These are phyloP conservation scores for Cyberlindnera galapagoensis DNA, from an alignment of 805 yeast species.

Conservation along the genomic window DNA sequence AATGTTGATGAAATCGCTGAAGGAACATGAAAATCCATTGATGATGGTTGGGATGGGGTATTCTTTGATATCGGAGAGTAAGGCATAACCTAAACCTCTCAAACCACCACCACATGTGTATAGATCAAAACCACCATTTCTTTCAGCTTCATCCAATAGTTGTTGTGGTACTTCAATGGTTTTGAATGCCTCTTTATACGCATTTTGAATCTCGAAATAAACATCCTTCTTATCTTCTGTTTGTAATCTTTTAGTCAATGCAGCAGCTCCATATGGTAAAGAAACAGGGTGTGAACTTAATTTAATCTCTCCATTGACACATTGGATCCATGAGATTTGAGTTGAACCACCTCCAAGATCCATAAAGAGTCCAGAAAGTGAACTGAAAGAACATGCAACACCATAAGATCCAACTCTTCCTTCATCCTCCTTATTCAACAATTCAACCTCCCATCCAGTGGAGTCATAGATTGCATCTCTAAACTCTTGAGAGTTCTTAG, in stretches of 20 bases:
- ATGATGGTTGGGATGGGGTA: conserved; percentile 68
- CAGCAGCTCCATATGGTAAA: conserved; percentile 71
- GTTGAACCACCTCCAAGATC: conserved; percentile 71
- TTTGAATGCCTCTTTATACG: conserved; percentile 43
- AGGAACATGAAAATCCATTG: conserved; percentile 60
- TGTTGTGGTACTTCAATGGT: conserved; percentile 46
- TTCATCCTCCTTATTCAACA: conserved; percentile 57
- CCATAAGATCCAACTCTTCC: conserved; percentile 66
- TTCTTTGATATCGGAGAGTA: conserved; percentile 42
- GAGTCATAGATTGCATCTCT: conserved; percentile 48
- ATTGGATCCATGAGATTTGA: conserved; percentile 63
- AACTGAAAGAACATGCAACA: conserved; percentile 65
- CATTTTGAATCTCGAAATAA: conserved; percentile 46
- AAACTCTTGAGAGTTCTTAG: conserved; percentile 55
- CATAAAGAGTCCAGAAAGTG: conserved; percentile 60
- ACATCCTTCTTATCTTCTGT: conserved; percentile 43
- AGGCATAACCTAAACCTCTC: conserved; percentile 60
- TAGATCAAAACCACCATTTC: conserved; percentile 54
- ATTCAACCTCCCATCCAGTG: conserved; percentile 59
- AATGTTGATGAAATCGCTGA: conserved; percentile 42
- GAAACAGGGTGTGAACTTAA: conserved; percentile 54
- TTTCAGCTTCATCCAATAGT: conserved; percentile 42
- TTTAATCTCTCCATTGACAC: conserved; percentile 46
- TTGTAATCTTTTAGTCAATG: conserved; percentile 48
- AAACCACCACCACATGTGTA: conserved; percentile 73